Conservation (phyloP, 2,329 filamentous ascomycete species). For the Exophiala sideris region DNA sequence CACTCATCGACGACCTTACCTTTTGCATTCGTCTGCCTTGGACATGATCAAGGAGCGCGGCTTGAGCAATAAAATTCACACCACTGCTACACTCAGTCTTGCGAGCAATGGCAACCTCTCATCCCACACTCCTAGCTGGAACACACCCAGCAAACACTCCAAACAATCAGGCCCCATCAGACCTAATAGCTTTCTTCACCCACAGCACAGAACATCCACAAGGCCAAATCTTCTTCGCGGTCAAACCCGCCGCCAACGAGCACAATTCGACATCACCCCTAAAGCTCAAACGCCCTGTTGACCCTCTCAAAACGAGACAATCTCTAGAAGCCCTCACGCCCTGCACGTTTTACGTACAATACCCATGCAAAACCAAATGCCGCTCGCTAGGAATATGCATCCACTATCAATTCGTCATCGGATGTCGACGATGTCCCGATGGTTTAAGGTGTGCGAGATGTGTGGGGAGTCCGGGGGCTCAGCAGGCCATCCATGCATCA, state of each 20-base stretch:
- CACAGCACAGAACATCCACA: constrained; percentile 4
- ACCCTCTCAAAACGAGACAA: constrained; percentile 1
- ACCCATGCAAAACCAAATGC: constrained; percentile 17
- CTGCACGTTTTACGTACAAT: constrained; percentile 23
- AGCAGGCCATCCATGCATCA: constrained; percentile 16
- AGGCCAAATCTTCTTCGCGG: constrained; percentile 7
- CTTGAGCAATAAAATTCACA: too few species aligned
- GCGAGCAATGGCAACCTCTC: too few species aligned
- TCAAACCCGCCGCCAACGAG: constrained; percentile 2
- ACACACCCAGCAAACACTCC: too few species aligned
- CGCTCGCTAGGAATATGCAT: constrained; percentile 26
- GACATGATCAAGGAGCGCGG: too few species aligned
- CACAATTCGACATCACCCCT: constrained; percentile 6
- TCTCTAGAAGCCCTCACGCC: constrained; percentile 16
- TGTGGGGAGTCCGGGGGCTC: constrained; percentile 1
- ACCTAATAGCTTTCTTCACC: constrained; percentile 4
- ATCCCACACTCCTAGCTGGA: too few species aligned
- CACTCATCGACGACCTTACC: too few species aligned
- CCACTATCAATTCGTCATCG: constrained; percentile 24
- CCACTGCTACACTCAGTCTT: too few species aligned
- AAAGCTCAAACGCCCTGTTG: constrained; percentile 5
- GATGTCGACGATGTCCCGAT: constrained; percentile 19
- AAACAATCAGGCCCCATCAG: too few species aligned
- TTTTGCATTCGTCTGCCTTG: too few species aligned
- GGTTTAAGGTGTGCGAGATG: constrained; percentile 22